phyloP scores from a whole-genome alignment of 208 protist species.

The Novymonas esmeraldas region DNA sequence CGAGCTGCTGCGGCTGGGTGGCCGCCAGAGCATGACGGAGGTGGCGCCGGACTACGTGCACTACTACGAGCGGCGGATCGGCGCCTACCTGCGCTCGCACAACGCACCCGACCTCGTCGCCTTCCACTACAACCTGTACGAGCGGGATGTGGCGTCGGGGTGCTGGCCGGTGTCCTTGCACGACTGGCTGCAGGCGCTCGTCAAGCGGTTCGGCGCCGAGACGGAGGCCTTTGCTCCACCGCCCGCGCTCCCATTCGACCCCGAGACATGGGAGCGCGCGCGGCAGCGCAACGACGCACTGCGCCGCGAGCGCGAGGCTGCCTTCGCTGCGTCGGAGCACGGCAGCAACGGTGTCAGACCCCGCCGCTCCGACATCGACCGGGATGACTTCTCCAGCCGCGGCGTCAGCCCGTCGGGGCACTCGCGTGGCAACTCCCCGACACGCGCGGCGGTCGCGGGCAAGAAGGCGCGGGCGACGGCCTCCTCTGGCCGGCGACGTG shows the following conservation, averaged over 20 bases:
- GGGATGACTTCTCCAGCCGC: background rate
- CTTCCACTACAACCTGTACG: conserved; percentile 81
- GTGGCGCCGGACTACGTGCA: conserved; percentile 60
- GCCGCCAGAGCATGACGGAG: conserved; percentile 30
- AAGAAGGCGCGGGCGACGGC: too few relatives aligned
- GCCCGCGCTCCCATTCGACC: conserved; percentile 56
- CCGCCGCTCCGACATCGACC: background rate
- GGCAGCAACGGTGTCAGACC: background rate
- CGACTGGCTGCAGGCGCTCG: conserved; percentile 61
- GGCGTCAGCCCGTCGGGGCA: background rate
- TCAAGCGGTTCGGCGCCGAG: conserved; percentile 54
- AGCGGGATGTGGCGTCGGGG: conserved; percentile 72
- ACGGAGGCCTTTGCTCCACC: conserved; percentile 35
- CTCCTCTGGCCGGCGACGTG: too few relatives aligned
- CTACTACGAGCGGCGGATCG: conserved; percentile 75
- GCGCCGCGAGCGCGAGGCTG: conserved; percentile 18
- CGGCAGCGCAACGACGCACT: conserved; percentile 20
- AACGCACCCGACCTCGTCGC: conserved; percentile 44
- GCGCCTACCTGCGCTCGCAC: conserved; percentile 46
- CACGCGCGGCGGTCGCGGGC: too few relatives aligned
- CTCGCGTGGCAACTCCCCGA: too few relatives aligned
- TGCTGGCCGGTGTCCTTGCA: conserved; percentile 65
- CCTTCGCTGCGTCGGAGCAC: conserved; percentile 18
- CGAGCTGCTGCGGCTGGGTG: conserved; percentile 45
- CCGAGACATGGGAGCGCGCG: conserved; percentile 31